Evolutionary conservation across 306 rosid genomes (phyloP), one percentile per base, ranked within the genome.

Genomic region (Ammopiptanthus mongolicus): DNA sequence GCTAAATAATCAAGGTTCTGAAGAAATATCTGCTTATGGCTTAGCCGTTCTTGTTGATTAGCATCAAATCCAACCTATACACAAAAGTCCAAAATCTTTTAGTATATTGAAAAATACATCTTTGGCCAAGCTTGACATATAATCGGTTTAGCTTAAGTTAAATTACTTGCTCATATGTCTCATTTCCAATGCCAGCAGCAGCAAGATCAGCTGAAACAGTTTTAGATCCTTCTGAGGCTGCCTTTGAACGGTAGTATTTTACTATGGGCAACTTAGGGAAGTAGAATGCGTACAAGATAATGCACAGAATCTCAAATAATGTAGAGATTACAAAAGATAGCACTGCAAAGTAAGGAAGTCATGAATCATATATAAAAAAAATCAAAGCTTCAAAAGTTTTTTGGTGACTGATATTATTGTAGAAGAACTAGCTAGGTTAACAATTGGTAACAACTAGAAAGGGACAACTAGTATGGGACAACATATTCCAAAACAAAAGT

Each of bases 121-220:
- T 1, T 44, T 64, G 8, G 44, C 44, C 44, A 1, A 25, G 22
- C 29, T 13, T 19, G 18, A 39, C 14, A 10, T 6, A 21, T 0
- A 5, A 50, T 10, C 25, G 14, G 8, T n/a, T 51, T 39, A 62
- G 36, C 9, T n/a, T 23, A 46, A 65, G 15, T 37, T 47, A 33
- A 41, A 78, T 9, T 78, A 81, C 86, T 70, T 14, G 73, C 33
- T 72, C 56, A 52, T 75, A 66, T 36, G 66, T 14, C 29, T 75
- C 48, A 3, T 70, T 37, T 55, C 69, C 71, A 58, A 83, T 46
- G 28, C 92, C 88, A n/a, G 76, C 88, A 11, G 88, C 88, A 3
- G 89, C 87, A 48, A 86, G 92, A 71, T 88, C 90, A 57, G 90
- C 73, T 8, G 85, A 50, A 9, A 86, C 90, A 15, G 92, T 88